These are phyloP conservation scores for Bipolaris oryzae DNA, from an alignment of 2,329 filamentous ascomycete species.

Conservation along the genomic window DNA sequence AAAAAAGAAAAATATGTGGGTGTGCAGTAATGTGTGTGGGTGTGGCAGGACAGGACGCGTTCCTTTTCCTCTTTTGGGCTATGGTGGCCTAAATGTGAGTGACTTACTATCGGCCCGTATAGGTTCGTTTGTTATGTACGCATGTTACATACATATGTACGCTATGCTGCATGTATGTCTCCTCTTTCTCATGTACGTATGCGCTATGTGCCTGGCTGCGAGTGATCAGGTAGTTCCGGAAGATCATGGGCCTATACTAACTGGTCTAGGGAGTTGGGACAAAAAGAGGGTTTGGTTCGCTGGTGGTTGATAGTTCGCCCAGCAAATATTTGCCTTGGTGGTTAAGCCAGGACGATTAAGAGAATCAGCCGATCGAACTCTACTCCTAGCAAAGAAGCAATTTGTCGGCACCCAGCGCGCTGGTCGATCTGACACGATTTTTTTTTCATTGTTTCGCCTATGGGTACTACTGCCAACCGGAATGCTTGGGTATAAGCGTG, in stretches of 20 bases:
- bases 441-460: neutral
- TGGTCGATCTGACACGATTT: neutral
- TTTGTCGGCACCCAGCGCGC: neutral
- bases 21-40: neutral
- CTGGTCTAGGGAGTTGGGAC: neutral
- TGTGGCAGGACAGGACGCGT: neutral
- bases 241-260: neutral
- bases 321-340: neutral
- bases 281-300: neutral
- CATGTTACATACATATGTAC: too few relatives aligned
- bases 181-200: neutral
- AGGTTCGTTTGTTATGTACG: neutral
- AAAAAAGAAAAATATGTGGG: too few relatives aligned
- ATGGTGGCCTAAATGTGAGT: neutral
- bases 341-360: neutral
- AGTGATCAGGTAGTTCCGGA: conserved; percentile 1
- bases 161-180: too few relatives aligned
- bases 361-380: neutral
- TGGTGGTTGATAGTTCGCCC: neutral
- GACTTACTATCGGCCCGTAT: neutral
- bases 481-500: conserved; percentile 2
- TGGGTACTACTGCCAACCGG: neutral
- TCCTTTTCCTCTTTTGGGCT: neutral
- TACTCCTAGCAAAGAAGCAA: neutral
- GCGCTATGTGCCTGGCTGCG: neutral